Conservation (phyloP, 2,329 filamentous ascomycete species). For the Zasmidium citrigriseum region DNA sequence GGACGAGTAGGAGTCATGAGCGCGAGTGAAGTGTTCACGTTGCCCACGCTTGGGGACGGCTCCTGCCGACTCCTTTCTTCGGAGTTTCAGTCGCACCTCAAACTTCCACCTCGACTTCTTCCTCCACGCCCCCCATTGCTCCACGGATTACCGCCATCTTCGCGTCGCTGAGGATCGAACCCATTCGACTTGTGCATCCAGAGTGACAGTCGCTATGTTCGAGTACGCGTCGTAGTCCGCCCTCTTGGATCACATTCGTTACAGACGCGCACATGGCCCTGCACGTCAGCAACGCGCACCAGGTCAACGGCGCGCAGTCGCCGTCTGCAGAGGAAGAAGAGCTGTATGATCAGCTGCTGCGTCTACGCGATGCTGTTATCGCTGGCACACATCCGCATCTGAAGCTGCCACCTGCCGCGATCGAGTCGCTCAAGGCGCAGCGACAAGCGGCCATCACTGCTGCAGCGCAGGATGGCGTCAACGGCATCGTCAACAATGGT, state of each 20-base stretch:
- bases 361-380: slow-evolving; percentile 77
- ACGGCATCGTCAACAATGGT: slow-evolving; percentile 18
- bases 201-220: slow-evolving; percentile 13
- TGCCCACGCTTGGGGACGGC: background rate
- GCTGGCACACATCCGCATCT: slow-evolving; percentile 70
- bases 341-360: slow-evolving; percentile 75
- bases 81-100: background rate
- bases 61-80: background rate
- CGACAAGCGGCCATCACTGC: background rate
- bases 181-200: background rate
- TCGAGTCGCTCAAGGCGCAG: slow-evolving; percentile 37
- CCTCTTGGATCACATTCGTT: background rate
- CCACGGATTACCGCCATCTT: background rate
- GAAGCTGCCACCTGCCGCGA: slow-evolving; percentile 57
- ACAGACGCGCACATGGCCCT: slow-evolving; percentile 20
- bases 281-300: slow-evolving; percentile 16
- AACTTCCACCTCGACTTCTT: background rate
- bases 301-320: slow-evolving; percentile 22
- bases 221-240: slow-evolving; percentile 16
- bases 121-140: background rate
- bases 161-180: background rate
- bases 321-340: slow-evolving; percentile 32
- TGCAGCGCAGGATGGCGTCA: slow-evolving; percentile 11
- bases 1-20: too few species aligned
- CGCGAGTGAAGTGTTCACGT: background rate